Base-by-base conservation (phyloP, 257 asterid genomes). In the Salvia splendens region DNA sequence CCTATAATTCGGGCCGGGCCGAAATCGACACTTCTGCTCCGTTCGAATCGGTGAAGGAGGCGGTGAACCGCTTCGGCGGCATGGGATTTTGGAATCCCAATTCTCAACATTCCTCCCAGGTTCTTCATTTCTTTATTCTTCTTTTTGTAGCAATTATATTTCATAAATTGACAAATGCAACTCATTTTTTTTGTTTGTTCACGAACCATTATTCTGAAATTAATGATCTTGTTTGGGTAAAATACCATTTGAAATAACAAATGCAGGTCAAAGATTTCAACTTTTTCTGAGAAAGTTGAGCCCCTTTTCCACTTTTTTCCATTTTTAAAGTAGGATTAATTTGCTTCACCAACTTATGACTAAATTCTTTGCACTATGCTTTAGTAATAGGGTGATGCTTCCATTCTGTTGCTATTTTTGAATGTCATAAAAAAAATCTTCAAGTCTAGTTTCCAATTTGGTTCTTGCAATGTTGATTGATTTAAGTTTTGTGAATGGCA, bases 1-100 rank as follows among this genome's bases (percentile, higher is more conserved):
- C n/a, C n/a, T n/a, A n/a, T 17, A 60, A 12, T 42, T 41, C 78
- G 14, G 71, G 62, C 6, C 68, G 92, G 86, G 82, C 79, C 8
- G 97, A 88, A 75, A 85, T 94, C 35, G 99, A 88, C 79, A 93
- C 99, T 17, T 94, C 97, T 1, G 92, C 92, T 28, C 97, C 97
- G 41, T 86, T 94, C 71, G 96, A 86, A 84, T 94, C 97, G 0
- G 99, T 94, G 0, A 94, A 84, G 80, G 96, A 94, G 81, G 99
- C 97, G 15, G 95, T 91, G 8, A 79, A 30, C 69, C 84, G 86
- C 12, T 94, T 94, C 59, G 99, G 99, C 12, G 99, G 97, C 4
- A 87, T 89, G 76, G 99, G 95, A 7, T 88, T 88, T 77, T 94
- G 99, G 99, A 88, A 74, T 74, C 96, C 99, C 80, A 12, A 51